Conservation (phyloP, 345 rosid species). For the Syzygium aromaticum region DNA sequence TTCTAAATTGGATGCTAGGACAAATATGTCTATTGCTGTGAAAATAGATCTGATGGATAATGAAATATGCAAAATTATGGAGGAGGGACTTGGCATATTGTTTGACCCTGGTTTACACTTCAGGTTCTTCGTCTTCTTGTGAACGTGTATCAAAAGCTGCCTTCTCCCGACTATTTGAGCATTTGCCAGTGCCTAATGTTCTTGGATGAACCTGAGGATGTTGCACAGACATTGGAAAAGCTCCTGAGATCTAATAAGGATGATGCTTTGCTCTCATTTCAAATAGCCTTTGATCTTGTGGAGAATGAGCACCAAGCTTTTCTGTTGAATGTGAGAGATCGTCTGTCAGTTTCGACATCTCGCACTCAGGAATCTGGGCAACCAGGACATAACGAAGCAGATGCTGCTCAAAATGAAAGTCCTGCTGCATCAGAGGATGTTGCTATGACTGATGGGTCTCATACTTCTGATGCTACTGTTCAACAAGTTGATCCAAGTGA, state of each 20-base stretch:
- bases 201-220: conserved; percentile 85
- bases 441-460: conserved; percentile 74
- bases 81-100: not conserved
- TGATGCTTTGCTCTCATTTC: conserved; percentile 82
- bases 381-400: conserved; percentile 32
- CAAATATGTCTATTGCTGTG: not conserved
- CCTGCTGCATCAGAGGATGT: conserved; percentile 54
- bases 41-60: not conserved
- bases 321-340: conserved; percentile 84
- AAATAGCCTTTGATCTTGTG: conserved; percentile 92
- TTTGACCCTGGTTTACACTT: conserved; percentile 11
- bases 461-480: conserved; percentile 27
- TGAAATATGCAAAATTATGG: not conserved
- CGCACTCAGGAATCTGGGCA: conserved; percentile 43
- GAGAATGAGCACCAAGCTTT: conserved; percentile 99
- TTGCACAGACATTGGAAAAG: conserved; percentile 83
- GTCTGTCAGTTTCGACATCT: conserved; percentile 61
- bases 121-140: conserved; percentile 93
- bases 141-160: conserved; percentile 73
- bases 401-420: conserved; percentile 42
- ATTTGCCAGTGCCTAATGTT: conserved; percentile 98
- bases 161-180: conserved; percentile 94
- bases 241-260: conserved; percentile 86
- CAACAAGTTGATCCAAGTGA: conserved; percentile 57
- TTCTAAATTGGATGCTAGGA: not conserved